These are phyloP conservation scores for Solanum chiquidenum DNA, from an alignment of 257 asterid species.

Conservation along the genomic window DNA sequence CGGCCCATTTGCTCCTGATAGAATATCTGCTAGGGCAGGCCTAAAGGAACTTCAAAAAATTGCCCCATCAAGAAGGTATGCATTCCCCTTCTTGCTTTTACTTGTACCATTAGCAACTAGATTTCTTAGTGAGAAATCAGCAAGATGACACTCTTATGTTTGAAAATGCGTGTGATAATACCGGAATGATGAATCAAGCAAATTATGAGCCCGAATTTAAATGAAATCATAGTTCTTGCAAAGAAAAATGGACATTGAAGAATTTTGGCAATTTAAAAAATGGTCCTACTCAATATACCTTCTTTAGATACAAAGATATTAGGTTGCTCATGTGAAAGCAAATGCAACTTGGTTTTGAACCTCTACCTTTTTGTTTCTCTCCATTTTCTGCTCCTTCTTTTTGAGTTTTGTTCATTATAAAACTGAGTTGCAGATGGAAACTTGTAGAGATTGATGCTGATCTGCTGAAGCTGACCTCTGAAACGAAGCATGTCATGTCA, in stretches of 20 bases:
- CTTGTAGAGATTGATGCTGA: constrained; percentile 90
- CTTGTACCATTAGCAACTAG: not conserved
- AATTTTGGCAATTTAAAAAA: not conserved
- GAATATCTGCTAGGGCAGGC: constrained; percentile 83
- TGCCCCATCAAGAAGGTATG: constrained; percentile 71
- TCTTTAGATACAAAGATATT: not conserved
- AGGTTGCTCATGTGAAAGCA: not conserved
- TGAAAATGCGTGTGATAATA: not conserved
- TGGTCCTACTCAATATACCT: not conserved
- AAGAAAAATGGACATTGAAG: not conserved
- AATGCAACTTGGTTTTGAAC: not conserved
- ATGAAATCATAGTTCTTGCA: not conserved
- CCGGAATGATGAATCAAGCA: not conserved
- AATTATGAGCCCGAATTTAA: not conserved
- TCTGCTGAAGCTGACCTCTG: constrained; percentile 49
- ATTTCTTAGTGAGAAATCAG: not conserved
- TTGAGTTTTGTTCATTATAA: not conserved
- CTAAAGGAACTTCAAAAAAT: constrained; percentile 68
- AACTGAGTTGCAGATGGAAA: constrained; percentile 71
- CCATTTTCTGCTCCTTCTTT: not conserved
- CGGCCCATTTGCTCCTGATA: constrained; percentile 83
- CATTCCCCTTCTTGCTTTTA: not conserved
- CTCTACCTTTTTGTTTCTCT: not conserved
- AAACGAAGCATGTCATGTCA: constrained; percentile 72
- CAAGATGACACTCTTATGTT: not conserved